phyloP scores from a whole-genome alignment of 768 basidiomycete genomes.

The Boletus sp. region DNA sequence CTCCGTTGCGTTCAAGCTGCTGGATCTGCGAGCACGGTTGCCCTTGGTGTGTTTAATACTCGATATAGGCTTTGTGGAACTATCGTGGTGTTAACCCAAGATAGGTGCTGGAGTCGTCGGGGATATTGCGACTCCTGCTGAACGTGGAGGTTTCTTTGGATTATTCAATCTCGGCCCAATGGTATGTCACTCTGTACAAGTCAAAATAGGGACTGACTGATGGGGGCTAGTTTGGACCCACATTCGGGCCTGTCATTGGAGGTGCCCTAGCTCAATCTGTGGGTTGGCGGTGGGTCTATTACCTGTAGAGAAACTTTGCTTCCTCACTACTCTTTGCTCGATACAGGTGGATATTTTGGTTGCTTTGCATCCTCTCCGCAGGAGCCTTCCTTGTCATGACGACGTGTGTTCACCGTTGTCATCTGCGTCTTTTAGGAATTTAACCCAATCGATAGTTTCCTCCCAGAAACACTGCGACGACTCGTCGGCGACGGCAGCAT shows the following conservation, averaged over 20 bases:
- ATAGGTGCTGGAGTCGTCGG: slow-evolving; percentile 72
- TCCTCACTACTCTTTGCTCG: neutral
- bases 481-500: slow-evolving; percentile 31
- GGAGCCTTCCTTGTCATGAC: slow-evolving; percentile 13
- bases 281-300: slow-evolving; percentile 57
- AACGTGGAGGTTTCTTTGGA: slow-evolving; percentile 74
- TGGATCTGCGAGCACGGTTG: slow-evolving; percentile 77
- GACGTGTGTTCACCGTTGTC: slow-evolving; percentile 3
- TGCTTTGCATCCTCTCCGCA: slow-evolving; percentile 17
- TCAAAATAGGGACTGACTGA: neutral
- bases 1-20: slow-evolving; percentile 78
- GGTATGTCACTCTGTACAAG: slow-evolving; percentile 31
- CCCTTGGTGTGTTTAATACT: slow-evolving; percentile 47
- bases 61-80: neutral
- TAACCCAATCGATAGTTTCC: slow-evolving; percentile 13
- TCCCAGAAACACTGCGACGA: slow-evolving; percentile 20
- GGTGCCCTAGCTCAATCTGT: slow-evolving; percentile 49
- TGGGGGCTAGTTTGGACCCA: slow-evolving; percentile 48
- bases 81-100: neutral
- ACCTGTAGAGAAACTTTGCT: neutral
- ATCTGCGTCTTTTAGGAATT: neutral
- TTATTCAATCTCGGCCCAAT: slow-evolving; percentile 63
- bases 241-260: slow-evolving; percentile 50
- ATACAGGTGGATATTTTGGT: slow-evolving; percentile 24
- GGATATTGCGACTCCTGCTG: slow-evolving; percentile 69